These are phyloP conservation scores for Monilinia fructicola DNA, from an alignment of 2,329 filamentous ascomycete genomes.

Conservation along the genomic window DNA sequence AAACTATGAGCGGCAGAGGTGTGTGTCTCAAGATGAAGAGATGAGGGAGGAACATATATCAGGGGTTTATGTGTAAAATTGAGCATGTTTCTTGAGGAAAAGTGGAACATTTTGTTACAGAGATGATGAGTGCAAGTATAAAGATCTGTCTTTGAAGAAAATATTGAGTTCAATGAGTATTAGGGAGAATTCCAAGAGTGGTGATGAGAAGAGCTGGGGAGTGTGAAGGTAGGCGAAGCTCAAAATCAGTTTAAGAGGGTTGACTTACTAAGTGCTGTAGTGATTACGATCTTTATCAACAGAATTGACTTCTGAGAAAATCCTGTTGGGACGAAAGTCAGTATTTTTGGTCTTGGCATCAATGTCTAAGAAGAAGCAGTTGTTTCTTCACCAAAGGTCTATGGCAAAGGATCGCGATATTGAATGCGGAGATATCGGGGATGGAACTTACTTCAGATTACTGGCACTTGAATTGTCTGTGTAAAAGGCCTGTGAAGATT, in stretches of 20 bases:
- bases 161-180: neutral
- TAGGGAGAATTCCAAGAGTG: neutral
- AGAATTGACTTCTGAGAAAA: neutral
- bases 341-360: neutral
- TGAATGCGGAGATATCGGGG: neutral
- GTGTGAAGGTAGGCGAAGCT: neutral
- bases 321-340: neutral
- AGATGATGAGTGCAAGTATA: neutral
- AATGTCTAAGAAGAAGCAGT: neutral
- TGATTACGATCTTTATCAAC: neutral
- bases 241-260: neutral
- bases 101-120: neutral
- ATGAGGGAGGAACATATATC: neutral
- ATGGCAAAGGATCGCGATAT: neutral
- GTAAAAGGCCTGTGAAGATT: neutral
- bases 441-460: constrained; percentile 2
- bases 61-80: neutral
- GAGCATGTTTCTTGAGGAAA: neutral
- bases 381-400: neutral
- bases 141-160: neutral
- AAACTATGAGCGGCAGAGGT: neutral
- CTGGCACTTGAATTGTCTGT: constrained; percentile 3
- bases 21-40: neutral
- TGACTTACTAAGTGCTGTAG: neutral
- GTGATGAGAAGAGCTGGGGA: neutral